Conservation (phyloP, 2,329 filamentous ascomycete genomes). For the Alternaria ventricosa region DNA sequence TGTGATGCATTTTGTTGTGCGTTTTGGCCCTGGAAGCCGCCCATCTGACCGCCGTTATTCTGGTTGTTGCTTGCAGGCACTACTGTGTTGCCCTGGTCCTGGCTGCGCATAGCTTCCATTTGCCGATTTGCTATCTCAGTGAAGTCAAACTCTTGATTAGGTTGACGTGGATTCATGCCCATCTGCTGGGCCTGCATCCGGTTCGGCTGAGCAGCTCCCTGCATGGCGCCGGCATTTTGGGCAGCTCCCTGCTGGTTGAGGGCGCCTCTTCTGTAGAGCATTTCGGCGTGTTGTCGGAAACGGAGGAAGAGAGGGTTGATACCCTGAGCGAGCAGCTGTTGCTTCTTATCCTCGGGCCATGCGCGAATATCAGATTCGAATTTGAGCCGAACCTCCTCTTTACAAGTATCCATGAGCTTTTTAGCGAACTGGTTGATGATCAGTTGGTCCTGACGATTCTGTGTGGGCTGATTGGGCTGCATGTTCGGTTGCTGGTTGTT, state of each 20-base stretch:
- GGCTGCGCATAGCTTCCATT: constrained; percentile 65
- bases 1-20: constrained; percentile 35
- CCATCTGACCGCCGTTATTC: constrained; percentile 48
- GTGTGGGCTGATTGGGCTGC: constrained; percentile 32
- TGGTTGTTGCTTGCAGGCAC: constrained; percentile 68
- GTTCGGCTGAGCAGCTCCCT: constrained; percentile 36
- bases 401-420: constrained; percentile 55
- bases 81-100: constrained; percentile 67
- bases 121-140: constrained; percentile 67
- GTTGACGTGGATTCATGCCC: constrained; percentile 36
- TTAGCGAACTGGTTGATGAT: constrained; percentile 55
- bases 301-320: constrained; percentile 60
- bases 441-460: constrained; percentile 29
- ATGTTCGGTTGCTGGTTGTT: constrained; percentile 42
- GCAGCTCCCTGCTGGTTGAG: constrained; percentile 22
- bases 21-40: constrained; percentile 39
- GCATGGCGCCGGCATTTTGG: constrained; percentile 43
- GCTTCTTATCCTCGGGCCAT: constrained; percentile 55
- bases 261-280: constrained; percentile 32
- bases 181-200: constrained; percentile 38
- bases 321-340: constrained; percentile 53
- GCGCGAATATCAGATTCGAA: constrained; percentile 52
- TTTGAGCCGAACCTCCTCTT: constrained; percentile 57
- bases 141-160: constrained; percentile 53
- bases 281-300: constrained; percentile 58